Conservation (phyloP, 257 asterid genomes). For the Gentiana macrophylla region DNA sequence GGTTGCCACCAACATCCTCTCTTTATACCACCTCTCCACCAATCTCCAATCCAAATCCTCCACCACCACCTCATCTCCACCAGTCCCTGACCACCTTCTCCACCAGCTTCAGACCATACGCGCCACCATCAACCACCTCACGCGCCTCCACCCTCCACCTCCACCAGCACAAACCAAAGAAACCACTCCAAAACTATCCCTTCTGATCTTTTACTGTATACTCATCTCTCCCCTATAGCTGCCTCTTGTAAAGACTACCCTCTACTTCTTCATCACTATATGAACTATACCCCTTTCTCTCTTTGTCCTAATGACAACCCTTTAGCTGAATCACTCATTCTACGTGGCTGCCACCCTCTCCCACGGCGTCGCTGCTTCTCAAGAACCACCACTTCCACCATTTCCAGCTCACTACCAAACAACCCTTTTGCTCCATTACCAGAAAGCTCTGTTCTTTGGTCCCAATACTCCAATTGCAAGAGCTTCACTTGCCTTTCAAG, state of each 20-base stretch:
- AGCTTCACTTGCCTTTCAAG: slow-evolving; percentile 65
- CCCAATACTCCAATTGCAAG: slow-evolving; percentile 44
- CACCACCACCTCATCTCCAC: slow-evolving; percentile 22
- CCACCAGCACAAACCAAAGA: slow-evolving; percentile 21
- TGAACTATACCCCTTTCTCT: slow-evolving; percentile 79
- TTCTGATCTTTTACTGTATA: slow-evolving; percentile 75
- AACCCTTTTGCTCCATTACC: slow-evolving; percentile 61
- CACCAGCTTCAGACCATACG: slow-evolving; percentile 93
- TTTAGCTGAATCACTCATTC: slow-evolving; percentile 63
- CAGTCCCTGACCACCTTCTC: slow-evolving; percentile 88
- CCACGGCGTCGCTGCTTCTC: slow-evolving; percentile 97
- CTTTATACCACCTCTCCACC: slow-evolving; percentile 97
- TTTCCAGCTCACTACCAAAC: slow-evolving; percentile 37
- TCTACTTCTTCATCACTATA: slow-evolving; percentile 58
- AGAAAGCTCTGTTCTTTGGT: slow-evolving; percentile 48
- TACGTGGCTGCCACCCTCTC: slow-evolving; percentile 94
- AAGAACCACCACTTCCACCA: slow-evolving; percentile 25
- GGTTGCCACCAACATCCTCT: slow-evolving; percentile 96
- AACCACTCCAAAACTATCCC: slow-evolving; percentile 33
- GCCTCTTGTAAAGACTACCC: slow-evolving; percentile 83
- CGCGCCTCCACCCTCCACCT: slow-evolving; percentile 49
- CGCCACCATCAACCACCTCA: slow-evolving; percentile 94
- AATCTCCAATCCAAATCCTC: slow-evolving; percentile 53
- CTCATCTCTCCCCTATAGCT: slow-evolving; percentile 76
- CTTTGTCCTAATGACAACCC: slow-evolving; percentile 64